Evolutionary conservation across 2,329 filamentous ascomycete genomes (phyloP), one percentile per base, ranked within the genome.

Genomic region (Colletotrichum shisoi): DNA sequence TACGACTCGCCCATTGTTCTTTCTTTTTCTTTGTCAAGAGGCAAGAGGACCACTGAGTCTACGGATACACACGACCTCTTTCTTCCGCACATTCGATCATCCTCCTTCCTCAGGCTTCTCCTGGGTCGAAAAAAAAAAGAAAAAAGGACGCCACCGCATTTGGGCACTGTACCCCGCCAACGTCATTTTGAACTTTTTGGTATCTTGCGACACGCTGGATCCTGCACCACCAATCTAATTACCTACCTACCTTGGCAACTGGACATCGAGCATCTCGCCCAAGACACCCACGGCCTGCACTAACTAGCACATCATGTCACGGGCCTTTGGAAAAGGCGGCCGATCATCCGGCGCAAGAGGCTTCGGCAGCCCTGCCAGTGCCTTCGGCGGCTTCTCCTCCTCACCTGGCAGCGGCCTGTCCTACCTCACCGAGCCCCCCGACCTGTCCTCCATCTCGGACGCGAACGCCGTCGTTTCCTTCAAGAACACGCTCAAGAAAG

Each of bases 401-500:
- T 75, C 79, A 19, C 73, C 76, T 54, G 77, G 77, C 63, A 84
- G 79, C 71, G 82, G 82, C 7, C 84, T 99, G 45, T 97, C 94
- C 51, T 97, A 97, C 79, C 87, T 98, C 59, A 84, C 91, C 60
- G 93, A 96, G 73, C 92, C 93, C 11, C 91, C 92, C 54, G 91
- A 97, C 73, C 87, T 97, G 71, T 88, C 89, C 40, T 81, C 81
- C 49, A 88, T 99, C 67, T 90, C 89, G 51, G 89, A 97, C 72
- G 85, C 93, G 8, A 91, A 95, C 74, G 83, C 94, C 44, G 88
- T 94, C 44, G 93, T 98, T 15, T 88, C 89, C n/a, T 92, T 97
- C 80, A 96, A 97, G 79, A 97, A 96, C 72, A 80, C 97, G 3
- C 85, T 89, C 57, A 99, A 98, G 80, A 96, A 95, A 79, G 94